Evolutionary conservation across 306 rosid genomes (phyloP).

Genomic region (Prunus padus): DNA sequence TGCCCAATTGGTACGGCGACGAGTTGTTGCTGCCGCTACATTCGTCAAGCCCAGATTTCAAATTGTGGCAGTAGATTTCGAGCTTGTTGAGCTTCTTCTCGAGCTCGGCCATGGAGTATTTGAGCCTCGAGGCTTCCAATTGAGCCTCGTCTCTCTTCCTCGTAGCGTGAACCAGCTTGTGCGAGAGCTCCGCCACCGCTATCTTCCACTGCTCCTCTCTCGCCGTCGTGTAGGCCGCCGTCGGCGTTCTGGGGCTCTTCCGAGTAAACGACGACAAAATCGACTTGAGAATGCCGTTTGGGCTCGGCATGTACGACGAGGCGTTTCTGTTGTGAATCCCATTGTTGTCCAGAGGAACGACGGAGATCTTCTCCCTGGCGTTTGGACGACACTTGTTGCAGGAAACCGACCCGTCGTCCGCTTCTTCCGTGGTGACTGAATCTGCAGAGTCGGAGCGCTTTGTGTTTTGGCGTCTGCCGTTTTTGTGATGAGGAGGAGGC

Average conservation of each 20-base stretch:
- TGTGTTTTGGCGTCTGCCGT: conserved; percentile 32
- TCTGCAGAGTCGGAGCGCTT: conserved; percentile 41
- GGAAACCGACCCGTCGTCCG: conserved; percentile 50
- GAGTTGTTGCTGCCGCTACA: conserved; percentile 34
- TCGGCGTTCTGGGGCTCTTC: conserved; percentile 62
- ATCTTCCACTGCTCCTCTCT: conserved; percentile 87
- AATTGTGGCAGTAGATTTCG: conserved; percentile 65
- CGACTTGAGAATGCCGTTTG: conserved; percentile 73
- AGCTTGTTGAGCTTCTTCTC: conserved; percentile 93
- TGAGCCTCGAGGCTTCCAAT: conserved; percentile 74
- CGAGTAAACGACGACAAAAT: conserved; percentile 63
- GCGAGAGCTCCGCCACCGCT: conserved; percentile 82
- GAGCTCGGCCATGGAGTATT: conserved; percentile 70
- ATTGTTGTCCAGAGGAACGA: conserved; percentile 63
- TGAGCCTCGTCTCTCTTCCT: conserved; percentile 76
- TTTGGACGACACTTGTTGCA: conserved; percentile 92
- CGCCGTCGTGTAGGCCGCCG: conserved; percentile 14
- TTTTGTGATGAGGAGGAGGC: conserved; percentile 27
- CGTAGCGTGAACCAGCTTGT: conserved; percentile 70
- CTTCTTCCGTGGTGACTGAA: conserved; percentile 22
- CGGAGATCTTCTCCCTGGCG: conserved; percentile 76
- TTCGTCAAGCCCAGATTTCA: conserved; percentile 79
- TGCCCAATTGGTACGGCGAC: conserved; percentile 24
- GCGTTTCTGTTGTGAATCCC: background rate
- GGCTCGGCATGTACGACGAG: conserved; percentile 49